Percentiles rank a stretch among this genome's conserved stretches.
Conservation (phyloP, 2,329 filamentous ascomycete species). For the Botryotinia calthae region DNA sequence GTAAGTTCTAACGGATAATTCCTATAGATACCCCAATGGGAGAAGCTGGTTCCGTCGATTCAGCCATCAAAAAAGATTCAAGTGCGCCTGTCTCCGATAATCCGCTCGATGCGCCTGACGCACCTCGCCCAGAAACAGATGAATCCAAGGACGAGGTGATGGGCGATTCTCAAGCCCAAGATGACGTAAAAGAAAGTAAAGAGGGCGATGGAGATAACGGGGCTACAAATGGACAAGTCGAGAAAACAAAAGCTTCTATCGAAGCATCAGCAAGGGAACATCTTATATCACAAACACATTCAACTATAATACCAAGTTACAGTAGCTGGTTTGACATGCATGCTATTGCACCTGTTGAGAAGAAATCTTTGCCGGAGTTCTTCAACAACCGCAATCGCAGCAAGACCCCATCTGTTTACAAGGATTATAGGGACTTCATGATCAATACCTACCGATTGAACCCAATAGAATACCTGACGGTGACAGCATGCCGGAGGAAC, state of each 20-base stretch:
- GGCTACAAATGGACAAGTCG: slow-evolving; percentile 51
- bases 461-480: slow-evolving; percentile 91
- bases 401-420: slow-evolving; percentile 96
- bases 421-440: slow-evolving; percentile 99
- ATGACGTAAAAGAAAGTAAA: slow-evolving; percentile 51
- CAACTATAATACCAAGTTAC: slow-evolving; percentile 95
- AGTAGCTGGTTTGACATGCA: slow-evolving; percentile 99
- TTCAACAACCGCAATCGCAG: slow-evolving; percentile 98
- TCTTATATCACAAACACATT: slow-evolving; percentile 87
- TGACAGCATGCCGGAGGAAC: slow-evolving; percentile 93
- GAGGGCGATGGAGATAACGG: slow-evolving; percentile 44
- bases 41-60: slow-evolving; percentile 47
- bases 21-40: slow-evolving; percentile 62
- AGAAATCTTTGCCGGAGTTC: slow-evolving; percentile 93
- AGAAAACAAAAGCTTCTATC: slow-evolving; percentile 74
- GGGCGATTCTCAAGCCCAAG: slow-evolving; percentile 58
- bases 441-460: slow-evolving; percentile 98
- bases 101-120: slow-evolving; percentile 66
- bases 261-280: slow-evolving; percentile 89
- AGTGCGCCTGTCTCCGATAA: slow-evolving; percentile 58
- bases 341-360: slow-evolving; percentile 83
- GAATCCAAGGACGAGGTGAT: slow-evolving; percentile 75
- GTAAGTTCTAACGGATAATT: slow-evolving; percentile 14
- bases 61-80: slow-evolving; percentile 57
- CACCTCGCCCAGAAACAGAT: slow-evolving; percentile 59